A percentile compares a stretch with the other conserved stretches of the same genome.
Evolutionary conservation across 306 rosid species (phyloP).

Genomic region (Fragaria nilgerrensis): DNA sequence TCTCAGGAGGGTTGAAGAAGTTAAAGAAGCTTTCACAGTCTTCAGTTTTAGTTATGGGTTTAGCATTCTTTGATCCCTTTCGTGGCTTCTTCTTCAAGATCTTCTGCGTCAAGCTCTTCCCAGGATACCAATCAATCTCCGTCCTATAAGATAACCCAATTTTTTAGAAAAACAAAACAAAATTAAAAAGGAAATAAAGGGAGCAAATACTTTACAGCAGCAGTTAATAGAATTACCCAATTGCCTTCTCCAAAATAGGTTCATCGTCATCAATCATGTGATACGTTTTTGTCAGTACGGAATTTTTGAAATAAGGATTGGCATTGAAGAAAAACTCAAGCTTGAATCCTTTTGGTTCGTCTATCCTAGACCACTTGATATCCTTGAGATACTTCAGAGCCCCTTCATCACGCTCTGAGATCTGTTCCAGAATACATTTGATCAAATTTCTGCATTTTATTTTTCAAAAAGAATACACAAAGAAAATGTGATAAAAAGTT

Average conservation of each 20-base stretch:
- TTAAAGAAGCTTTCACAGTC: slow-evolving; percentile 79
- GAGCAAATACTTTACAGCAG: slow-evolving; percentile 7
- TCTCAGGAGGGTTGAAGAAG: slow-evolving; percentile 74
- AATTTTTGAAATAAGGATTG: slow-evolving; percentile 66
- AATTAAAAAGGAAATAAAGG: not conserved
- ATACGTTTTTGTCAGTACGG: slow-evolving; percentile 68
- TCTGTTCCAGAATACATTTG: slow-evolving; percentile 34
- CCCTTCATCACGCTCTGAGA: slow-evolving; percentile 80
- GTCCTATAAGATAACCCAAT: slow-evolving; percentile 43
- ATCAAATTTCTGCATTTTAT: slow-evolving; percentile 9
- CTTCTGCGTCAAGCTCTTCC: slow-evolving; percentile 77
- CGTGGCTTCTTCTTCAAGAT: slow-evolving; percentile 76
- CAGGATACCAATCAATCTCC: slow-evolving; percentile 76
- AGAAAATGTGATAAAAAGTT: not conserved
- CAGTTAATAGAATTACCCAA: slow-evolving; percentile 51
- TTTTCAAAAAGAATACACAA: slow-evolving; percentile 11
- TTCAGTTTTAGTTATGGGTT: slow-evolving; percentile 81
- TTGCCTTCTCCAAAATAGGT: slow-evolving; percentile 74
- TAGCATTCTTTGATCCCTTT: slow-evolving; percentile 74
- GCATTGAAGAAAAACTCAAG: slow-evolving; percentile 71
- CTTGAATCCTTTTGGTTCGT: slow-evolving; percentile 75
- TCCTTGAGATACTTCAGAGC: slow-evolving; percentile 72
- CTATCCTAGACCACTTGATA: slow-evolving; percentile 72
- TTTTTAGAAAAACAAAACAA: not conserved
- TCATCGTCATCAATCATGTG: slow-evolving; percentile 82